Evolutionary conservation across 192 early-diverging fungal species (phyloP).

Genomic region (Coemansia umbellata): DNA sequence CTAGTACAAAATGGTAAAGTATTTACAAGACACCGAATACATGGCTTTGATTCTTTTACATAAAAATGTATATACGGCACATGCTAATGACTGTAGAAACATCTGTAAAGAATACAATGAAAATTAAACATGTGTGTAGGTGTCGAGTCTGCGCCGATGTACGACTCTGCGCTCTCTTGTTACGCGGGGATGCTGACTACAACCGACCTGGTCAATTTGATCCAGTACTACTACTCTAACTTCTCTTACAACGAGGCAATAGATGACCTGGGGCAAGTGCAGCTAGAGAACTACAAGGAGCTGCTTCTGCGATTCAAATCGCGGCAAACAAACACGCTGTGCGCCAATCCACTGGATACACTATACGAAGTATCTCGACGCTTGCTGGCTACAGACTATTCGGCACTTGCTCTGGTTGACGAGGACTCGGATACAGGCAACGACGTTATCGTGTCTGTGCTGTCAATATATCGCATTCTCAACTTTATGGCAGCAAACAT

Average conservation of each 20-base stretch:
- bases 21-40: too few species aligned
- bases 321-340: constrained; percentile 57
- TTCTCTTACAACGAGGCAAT: constrained; percentile 76
- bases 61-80: too few species aligned
- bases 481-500: constrained; percentile 85
- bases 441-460: constrained; percentile 88
- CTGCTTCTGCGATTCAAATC: constrained; percentile 45
- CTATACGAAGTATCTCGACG: constrained; percentile 82
- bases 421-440: constrained; percentile 63
- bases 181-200: constrained; percentile 96
- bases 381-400: constrained; percentile 76
- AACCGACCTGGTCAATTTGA: constrained; percentile 91
- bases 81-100: too few species aligned
- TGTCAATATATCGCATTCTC: constrained; percentile 85
- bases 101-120: too few species aligned
- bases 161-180: constrained; percentile 71
- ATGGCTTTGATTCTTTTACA: too few species aligned
- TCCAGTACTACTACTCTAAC: constrained; percentile 86
- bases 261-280: constrained; percentile 75
- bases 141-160: constrained; percentile 90
- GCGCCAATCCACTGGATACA: constrained; percentile 79
- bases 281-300: constrained; percentile 51
- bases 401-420: constrained; percentile 88
- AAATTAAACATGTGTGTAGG: constrained; percentile 54
- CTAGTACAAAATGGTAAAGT: constrained; percentile 93